These are phyloP conservation scores for Clitoria ternatea DNA, from an alignment of 306 rosid species.

Conservation along the genomic window DNA sequence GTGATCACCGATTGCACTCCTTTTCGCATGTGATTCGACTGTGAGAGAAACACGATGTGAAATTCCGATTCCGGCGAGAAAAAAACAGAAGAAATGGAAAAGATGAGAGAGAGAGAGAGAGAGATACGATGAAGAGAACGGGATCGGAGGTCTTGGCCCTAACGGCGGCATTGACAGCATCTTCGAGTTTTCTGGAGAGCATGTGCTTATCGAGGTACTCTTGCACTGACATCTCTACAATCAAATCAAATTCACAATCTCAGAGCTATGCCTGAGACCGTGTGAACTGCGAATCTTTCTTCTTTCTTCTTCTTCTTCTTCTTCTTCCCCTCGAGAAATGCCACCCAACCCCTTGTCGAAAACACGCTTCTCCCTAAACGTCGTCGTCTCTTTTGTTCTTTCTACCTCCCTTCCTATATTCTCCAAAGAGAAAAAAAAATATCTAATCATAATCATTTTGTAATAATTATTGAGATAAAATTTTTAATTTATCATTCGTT, in stretches of 20 bases:
- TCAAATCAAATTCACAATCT: not conserved
- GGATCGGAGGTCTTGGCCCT: constrained; percentile 92
- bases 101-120: not conserved
- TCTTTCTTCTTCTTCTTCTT: too few relatives aligned
- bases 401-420: too few relatives aligned
- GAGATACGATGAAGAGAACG: constrained; percentile 79
- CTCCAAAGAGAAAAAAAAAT: too few relatives aligned
- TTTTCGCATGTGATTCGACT: constrained; percentile 84
- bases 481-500: too few relatives aligned
- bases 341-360: too few relatives aligned
- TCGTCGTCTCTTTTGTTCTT: too few relatives aligned
- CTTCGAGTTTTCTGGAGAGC: constrained; percentile 94
- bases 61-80: not conserved
- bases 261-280: too few relatives aligned
- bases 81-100: not conserved
- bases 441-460: too few relatives aligned
- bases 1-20: constrained; percentile 70
- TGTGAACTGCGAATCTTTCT: too few relatives aligned
- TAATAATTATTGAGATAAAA: too few relatives aligned
- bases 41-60: not conserved
- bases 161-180: constrained; percentile 97
- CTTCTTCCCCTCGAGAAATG: too few relatives aligned
- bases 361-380: too few relatives aligned
- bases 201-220: constrained; percentile 73
- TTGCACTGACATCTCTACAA: constrained; percentile 74